Percentiles rank a stretch among this genome's conserved stretches.
Conservation (phyloP, 305 asterid species). For the Fraxinus albicans region DNA sequence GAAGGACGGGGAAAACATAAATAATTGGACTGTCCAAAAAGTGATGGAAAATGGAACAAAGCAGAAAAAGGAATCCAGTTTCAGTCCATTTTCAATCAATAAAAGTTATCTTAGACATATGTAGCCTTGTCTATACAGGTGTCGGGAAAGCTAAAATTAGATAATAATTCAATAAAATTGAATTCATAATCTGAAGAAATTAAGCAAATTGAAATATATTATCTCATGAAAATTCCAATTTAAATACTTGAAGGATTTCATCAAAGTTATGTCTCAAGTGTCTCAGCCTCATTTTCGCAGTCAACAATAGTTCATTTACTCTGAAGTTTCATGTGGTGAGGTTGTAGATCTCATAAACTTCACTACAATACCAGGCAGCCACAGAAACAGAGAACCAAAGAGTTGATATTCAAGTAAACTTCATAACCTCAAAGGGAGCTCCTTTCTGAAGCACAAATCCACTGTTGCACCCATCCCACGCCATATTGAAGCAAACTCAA, state of each 20-base stretch:
- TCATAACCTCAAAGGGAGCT: slow-evolving; percentile 86
- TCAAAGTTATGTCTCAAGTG: background rate
- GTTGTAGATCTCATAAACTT: background rate
- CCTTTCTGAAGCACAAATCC: slow-evolving; percentile 83
- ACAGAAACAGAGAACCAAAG: background rate
- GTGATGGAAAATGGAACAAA: background rate
- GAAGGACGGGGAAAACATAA: background rate
- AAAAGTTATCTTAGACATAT: background rate
- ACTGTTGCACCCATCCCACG: slow-evolving; percentile 94
- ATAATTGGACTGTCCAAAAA: background rate
- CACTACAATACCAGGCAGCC: slow-evolving; percentile 9
- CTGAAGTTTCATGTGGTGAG: background rate
- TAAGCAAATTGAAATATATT: background rate
- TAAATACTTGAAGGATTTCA: too few species aligned
- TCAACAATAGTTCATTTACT: background rate
- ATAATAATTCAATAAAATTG: too few species aligned
- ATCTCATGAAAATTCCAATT: background rate
- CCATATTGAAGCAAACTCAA: slow-evolving; percentile 99
- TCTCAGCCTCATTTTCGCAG: background rate
- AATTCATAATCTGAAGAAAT: background rate
- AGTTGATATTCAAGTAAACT: slow-evolving; percentile 17
- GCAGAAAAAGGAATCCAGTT: too few species aligned
- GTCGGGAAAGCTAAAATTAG: background rate
- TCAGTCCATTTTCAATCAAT: background rate
- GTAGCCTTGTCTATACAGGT: background rate